phyloP scores from a whole-genome alignment of 768 basidiomycete genomes.

The Royoungia palumana region DNA sequence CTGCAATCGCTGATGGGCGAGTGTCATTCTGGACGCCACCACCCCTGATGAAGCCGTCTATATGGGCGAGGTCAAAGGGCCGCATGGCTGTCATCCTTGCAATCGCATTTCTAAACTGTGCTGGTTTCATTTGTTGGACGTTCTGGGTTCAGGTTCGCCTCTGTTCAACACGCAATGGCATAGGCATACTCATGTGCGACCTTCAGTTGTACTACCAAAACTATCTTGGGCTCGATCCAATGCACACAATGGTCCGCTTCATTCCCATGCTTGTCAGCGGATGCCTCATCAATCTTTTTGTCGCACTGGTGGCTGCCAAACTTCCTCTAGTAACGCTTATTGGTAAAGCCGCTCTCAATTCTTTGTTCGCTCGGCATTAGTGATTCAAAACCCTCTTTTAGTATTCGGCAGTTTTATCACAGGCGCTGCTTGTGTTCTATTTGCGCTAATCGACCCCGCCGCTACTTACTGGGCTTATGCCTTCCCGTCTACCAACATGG shows the following conservation, averaged over 20 bases:
- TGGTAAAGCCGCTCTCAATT: conserved; percentile 34
- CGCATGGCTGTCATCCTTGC: conserved; percentile 57
- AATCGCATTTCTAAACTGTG: conserved; percentile 63
- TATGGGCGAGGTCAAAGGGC: conserved; percentile 64
- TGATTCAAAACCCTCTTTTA: conserved; percentile 19
- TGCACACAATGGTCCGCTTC: conserved; percentile 62
- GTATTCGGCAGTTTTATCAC: conserved; percentile 59
- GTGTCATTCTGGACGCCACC: conserved; percentile 42
- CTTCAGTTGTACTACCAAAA: conserved; percentile 69
- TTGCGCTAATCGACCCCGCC: conserved; percentile 59
- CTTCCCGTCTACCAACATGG: conserved; percentile 62
- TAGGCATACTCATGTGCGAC: neutral
- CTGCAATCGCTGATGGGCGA: conserved; percentile 9
- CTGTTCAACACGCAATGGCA: neutral
- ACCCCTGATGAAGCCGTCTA: conserved; percentile 59
- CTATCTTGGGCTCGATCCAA: conserved; percentile 50
- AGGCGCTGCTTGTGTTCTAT: conserved; percentile 54
- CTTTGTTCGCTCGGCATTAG: neutral
- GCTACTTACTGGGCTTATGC: conserved; percentile 71
- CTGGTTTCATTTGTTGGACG: conserved; percentile 51
- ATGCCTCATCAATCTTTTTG: conserved; percentile 57
- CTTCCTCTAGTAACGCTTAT: conserved; percentile 56
- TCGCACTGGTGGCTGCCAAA: conserved; percentile 57
- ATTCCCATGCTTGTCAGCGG: conserved; percentile 75
- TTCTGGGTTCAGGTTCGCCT: conserved; percentile 46